Evolutionary conservation across 2,329 filamentous ascomycete species (phyloP).

Genomic region (Epichloe hybrida): DNA sequence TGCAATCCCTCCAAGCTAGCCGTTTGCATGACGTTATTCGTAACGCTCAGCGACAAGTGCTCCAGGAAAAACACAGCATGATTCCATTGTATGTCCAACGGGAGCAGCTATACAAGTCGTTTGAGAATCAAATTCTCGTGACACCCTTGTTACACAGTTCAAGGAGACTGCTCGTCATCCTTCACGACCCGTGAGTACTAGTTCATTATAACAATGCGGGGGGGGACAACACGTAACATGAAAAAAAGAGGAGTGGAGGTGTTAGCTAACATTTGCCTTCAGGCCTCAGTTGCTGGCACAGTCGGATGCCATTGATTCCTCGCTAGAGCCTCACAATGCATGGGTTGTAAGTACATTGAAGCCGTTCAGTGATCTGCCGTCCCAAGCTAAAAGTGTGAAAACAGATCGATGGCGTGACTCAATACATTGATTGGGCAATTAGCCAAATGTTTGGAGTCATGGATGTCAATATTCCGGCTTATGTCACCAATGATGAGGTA

Average conservation of each 20-base stretch:
- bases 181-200: slow-evolving; percentile 73
- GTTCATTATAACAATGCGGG: neutral
- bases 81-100: slow-evolving; percentile 67
- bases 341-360: slow-evolving; percentile 55
- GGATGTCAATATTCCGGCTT: slow-evolving; percentile 79
- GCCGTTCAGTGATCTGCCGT: neutral
- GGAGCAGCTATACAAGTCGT: slow-evolving; percentile 58
- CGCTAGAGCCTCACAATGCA: slow-evolving; percentile 68
- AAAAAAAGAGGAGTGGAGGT: neutral
- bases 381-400: slow-evolving; percentile 10
- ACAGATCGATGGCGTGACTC: slow-evolving; percentile 67
- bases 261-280: slow-evolving; percentile 1
- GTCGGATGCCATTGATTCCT: slow-evolving; percentile 55
- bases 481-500: slow-evolving; percentile 53
- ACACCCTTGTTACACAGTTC: slow-evolving; percentile 56
- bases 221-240: neutral
- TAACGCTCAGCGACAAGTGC: slow-evolving; percentile 55
- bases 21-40: slow-evolving; percentile 72
- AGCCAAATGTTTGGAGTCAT: slow-evolving; percentile 70
- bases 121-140: slow-evolving; percentile 75
- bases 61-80: slow-evolving; percentile 66
- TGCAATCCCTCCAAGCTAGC: slow-evolving; percentile 39
- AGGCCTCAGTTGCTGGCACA: slow-evolving; percentile 57
- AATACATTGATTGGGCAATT: slow-evolving; percentile 75
- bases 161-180: slow-evolving; percentile 64